Conservation (phyloP, 2,329 filamentous ascomycete genomes). For the Fusarium armeniacum region DNA sequence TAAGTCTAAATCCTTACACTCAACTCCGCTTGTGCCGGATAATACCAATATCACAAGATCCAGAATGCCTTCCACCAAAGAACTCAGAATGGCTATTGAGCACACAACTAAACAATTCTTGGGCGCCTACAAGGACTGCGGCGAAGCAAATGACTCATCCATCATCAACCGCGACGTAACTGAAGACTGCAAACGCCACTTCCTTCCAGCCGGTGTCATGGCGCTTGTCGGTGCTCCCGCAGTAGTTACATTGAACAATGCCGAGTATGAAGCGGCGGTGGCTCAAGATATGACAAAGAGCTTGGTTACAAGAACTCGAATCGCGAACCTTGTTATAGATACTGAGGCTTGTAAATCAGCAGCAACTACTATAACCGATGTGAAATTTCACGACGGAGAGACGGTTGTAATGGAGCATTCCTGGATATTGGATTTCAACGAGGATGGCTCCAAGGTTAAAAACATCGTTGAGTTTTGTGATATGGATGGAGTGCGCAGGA, state of each 20-base stretch:
- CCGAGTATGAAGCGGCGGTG: conserved; percentile 20
- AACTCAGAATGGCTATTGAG: conserved; percentile 17
- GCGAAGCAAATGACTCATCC: conserved; percentile 19
- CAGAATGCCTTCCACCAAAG: not conserved
- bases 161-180: conserved; percentile 35
- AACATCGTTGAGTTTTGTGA: conserved; percentile 38
- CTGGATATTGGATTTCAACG: conserved; percentile 25
- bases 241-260: conserved; percentile 8
- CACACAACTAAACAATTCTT: conserved; percentile 11
- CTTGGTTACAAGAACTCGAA: not conserved
- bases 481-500: conserved; percentile 11
- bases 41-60: fast-evolving
- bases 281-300: conserved; percentile 19
- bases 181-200: conserved; percentile 18
- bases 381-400: conserved; percentile 20
- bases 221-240: not conserved
- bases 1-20: not conserved
- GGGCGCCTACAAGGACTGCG: conserved; percentile 21
- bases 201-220: conserved; percentile 19
- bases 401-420: conserved; percentile 18
- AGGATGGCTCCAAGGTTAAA: conserved; percentile 27
- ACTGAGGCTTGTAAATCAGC: conserved; percentile 17
- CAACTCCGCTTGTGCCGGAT: fast-evolving
- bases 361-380: conserved; percentile 1
- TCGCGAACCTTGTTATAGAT: conserved; percentile 23